Conservation (phyloP, 257 asterid genomes). For the Schizonepeta tenuifolia region DNA sequence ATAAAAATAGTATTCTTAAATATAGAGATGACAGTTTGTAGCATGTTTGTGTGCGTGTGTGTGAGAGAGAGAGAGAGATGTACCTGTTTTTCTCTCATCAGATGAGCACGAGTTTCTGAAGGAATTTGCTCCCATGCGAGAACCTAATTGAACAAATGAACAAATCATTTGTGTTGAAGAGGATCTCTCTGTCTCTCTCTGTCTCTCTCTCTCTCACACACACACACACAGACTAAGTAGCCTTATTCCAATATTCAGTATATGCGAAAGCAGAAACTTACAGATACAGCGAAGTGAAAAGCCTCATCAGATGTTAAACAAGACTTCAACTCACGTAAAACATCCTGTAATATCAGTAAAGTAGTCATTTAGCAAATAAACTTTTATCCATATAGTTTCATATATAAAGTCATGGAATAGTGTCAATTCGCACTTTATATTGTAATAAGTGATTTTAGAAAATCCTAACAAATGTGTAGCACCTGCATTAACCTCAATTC, state of each 20-base stretch:
- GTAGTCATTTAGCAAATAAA: constrained; percentile 2
- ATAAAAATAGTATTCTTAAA: constrained; percentile 17
- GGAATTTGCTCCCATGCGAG: constrained; percentile 88
- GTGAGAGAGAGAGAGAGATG: background rate
- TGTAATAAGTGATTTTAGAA: background rate
- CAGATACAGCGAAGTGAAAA: constrained; percentile 74
- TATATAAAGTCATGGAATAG: background rate
- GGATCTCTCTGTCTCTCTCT: background rate
- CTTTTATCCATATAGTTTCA: background rate
- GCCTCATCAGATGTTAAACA: constrained; percentile 75
- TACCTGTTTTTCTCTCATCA: constrained; percentile 93
- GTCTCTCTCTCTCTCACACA: background rate
- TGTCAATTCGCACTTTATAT: background rate
- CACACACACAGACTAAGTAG: background rate
- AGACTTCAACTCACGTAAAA: constrained; percentile 71
- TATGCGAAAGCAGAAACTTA: constrained; percentile 44
- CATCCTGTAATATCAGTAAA: constrained; percentile 59
- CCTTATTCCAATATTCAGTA: constrained; percentile 10
- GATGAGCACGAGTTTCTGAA: constrained; percentile 84
- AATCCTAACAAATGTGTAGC: background rate
- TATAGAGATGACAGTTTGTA: background rate
- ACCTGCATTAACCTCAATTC: background rate
- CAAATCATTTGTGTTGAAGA: constrained; percentile 21
- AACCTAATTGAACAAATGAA: constrained; percentile 49
- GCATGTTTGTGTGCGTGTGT: background rate